phyloP scores from a whole-genome alignment of 2,329 filamentous ascomycete species.

The Talaromyces sp. region DNA sequence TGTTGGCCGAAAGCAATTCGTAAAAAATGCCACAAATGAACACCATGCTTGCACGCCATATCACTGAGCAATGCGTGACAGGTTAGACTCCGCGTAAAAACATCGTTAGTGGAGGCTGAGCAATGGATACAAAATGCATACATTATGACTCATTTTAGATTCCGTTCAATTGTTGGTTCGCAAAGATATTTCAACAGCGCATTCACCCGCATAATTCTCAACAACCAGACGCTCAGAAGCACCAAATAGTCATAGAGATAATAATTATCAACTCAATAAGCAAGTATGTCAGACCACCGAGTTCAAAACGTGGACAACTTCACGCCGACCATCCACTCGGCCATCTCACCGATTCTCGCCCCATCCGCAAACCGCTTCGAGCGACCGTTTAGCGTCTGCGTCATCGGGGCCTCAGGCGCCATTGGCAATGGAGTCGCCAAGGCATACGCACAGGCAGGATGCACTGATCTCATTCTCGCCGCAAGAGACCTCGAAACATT shows the following conservation, averaged over 20 bases:
- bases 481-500: constrained; percentile 23
- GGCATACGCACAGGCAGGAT: constrained; percentile 26
- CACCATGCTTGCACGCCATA: too few species aligned
- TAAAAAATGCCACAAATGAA: not conserved
- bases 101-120: not conserved
- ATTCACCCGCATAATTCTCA: not conserved
- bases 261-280: not conserved
- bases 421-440: constrained; percentile 30
- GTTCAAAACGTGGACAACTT: constrained; percentile 13
- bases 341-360: constrained; percentile 4
- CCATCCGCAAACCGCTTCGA: constrained; percentile 15
- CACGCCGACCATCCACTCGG: constrained; percentile 5
- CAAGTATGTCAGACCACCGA: constrained; percentile 12
- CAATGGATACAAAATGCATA: not conserved
- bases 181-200: not conserved
- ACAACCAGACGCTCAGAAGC: not conserved
- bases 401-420: constrained; percentile 29
- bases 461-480: constrained; percentile 25
- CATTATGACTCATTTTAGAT: constrained; percentile 6
- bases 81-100: not conserved
- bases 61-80: not conserved
- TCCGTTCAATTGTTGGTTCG: not conserved
- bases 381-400: constrained; percentile 22
- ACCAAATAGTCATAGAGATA: not conserved
- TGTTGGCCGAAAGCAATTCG: too few species aligned